Evolutionary conservation across 768 basidiomycete genomes (phyloP), one percentile per base, ranked within the genome.

Genomic region (Scleroderma citrinum): DNA sequence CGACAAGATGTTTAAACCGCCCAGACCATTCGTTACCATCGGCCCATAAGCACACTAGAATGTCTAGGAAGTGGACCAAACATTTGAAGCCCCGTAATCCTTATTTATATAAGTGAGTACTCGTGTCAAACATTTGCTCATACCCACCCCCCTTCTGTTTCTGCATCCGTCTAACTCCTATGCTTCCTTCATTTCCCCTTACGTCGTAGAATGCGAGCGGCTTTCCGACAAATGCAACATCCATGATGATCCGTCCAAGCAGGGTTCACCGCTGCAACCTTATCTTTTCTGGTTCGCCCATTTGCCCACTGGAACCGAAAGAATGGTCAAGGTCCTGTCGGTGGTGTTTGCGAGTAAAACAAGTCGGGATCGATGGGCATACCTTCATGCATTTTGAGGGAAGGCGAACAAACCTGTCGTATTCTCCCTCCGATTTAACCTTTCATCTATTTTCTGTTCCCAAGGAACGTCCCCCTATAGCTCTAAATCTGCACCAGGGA

Each of bases 401-500:
- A 64, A 57, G 31, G 77, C 73, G 45, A 56, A 67, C 17, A 80
- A 83, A 10, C 87, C 88, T 0, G 87, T 88, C 39, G 80, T 85
- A 36, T 78, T 78, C 3, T 87, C 88, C 35, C 88, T 73, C 88
- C 88, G 90, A 36, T 80, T 69, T 14, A 88, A 54, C 3, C 77
- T 68, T 51, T 83, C 78, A 59, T 85, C 76, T 1, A 66, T 24
- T 67, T 84, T 89, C 29, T 76, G 71, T 13, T 81, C 76, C 78
- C 83, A 92, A 0, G 71, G 72, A 8, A 82, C 76, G 62, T 87
- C 80, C 2, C 56, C 62, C 54, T 81, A 69, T 2, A 61, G 60
- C 3, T 68, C 67, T 6, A 71, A 66, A 12, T 59, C 58, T 5
- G 72, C 60, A 13, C 75, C 74, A 7, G 70, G 73, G 0, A 72